These are phyloP conservation scores for Dothideomycetidae sp. DNA, from an alignment of 2,329 filamentous ascomycete species.

Conservation along the genomic window DNA sequence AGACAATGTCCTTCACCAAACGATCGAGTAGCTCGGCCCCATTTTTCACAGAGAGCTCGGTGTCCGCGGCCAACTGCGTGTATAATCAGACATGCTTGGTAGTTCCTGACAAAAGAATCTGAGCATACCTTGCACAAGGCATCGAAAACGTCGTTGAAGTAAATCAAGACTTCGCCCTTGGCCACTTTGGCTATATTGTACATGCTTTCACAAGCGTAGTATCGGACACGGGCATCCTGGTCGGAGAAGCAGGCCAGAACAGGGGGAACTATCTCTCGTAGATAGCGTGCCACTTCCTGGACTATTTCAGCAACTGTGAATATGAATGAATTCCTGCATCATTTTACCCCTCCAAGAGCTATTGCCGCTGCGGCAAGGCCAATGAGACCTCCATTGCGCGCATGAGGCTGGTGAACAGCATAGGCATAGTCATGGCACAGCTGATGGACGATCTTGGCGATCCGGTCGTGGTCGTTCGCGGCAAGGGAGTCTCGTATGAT, in stretches of 20 bases:
- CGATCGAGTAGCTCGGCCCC: constrained; percentile 90
- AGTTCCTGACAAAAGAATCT: too few relatives aligned
- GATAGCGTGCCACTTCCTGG: constrained; percentile 80
- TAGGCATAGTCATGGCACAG: constrained; percentile 97
- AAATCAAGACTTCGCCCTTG: constrained; percentile 90
- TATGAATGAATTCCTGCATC: too few relatives aligned
- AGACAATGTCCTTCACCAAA: constrained; percentile 89
- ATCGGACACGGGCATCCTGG: constrained; percentile 90
- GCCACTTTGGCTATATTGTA: constrained; percentile 99
- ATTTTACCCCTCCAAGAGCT: constrained; percentile 72
- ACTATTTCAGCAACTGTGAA: constrained; percentile 15
- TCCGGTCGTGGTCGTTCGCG: constrained; percentile 61
- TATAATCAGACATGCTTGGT: constrained; percentile 7
- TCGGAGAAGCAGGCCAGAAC: constrained; percentile 96
- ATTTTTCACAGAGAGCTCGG: constrained; percentile 94
- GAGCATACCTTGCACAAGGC: constrained; percentile 71
- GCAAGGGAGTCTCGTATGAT: constrained; percentile 73
- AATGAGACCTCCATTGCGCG: constrained; percentile 89
- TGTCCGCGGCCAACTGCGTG: constrained; percentile 74
- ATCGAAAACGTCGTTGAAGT: constrained; percentile 98
- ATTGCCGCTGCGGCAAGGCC: constrained; percentile 91
- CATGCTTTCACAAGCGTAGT: constrained; percentile 99
- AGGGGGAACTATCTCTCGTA: constrained; percentile 87
- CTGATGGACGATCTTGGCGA: constrained; percentile 83
- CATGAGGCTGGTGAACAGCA: constrained; percentile 90